phyloP scores from a whole-genome alignment of 345 rosid genomes.

The Aquilaria malaccensis region DNA sequence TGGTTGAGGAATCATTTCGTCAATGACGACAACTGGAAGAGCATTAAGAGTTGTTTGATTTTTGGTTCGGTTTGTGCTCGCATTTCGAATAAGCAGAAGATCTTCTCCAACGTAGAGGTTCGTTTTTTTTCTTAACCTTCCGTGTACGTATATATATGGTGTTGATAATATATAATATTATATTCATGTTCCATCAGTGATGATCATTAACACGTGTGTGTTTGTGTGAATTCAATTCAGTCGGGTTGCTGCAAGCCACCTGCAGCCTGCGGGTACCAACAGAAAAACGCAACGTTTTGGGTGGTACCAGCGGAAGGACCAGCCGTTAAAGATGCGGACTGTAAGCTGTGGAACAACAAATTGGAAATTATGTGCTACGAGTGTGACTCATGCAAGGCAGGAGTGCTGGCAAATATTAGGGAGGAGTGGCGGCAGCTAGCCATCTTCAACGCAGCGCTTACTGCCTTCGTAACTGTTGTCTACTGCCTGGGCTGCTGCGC shows the following conservation, averaged over 20 bases:
- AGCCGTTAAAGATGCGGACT: constrained; percentile 15
- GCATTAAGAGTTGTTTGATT: constrained; percentile 24
- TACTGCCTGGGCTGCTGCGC: background rate
- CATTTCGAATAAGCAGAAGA: background rate
- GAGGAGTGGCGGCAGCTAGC: constrained; percentile 22
- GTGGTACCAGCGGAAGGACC: constrained; percentile 2
- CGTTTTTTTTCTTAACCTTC: background rate
- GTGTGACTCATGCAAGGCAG: constrained; percentile 42
- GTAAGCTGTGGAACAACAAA: constrained; percentile 31
- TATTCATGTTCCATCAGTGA: too few relatives aligned
- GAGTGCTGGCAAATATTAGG: constrained; percentile 21
- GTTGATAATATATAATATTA: background rate
- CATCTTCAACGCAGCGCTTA: constrained; percentile 8
- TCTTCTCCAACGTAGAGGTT: background rate
- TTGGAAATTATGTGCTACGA: constrained; percentile 23
- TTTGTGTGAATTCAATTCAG: background rate
- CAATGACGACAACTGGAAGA: constrained; percentile 14
- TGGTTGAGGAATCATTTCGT: constrained; percentile 13
- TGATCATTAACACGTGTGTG: too few relatives aligned
- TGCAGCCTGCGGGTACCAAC: constrained; percentile 16
- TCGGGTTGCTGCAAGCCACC: constrained; percentile 56
- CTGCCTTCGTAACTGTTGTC: background rate
- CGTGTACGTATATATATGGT: background rate
- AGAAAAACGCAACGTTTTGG: constrained; percentile 27
- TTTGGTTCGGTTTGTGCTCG: constrained; percentile 17